These are phyloP conservation scores for Ophiosphaerella korrae DNA, from an alignment of 2,329 filamentous ascomycete genomes.

Conservation along the genomic window DNA sequence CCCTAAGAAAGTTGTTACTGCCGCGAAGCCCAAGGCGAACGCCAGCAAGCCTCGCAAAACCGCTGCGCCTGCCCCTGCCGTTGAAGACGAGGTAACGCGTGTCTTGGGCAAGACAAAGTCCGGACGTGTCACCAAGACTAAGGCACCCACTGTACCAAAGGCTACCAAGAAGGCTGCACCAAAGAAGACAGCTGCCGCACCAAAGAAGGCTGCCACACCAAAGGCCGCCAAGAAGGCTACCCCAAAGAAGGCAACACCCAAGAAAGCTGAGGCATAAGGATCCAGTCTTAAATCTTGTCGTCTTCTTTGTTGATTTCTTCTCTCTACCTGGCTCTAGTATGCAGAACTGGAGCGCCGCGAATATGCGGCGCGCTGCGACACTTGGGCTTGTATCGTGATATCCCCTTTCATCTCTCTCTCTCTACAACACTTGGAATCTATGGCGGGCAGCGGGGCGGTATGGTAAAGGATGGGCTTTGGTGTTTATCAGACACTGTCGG, in stretches of 20 bases:
- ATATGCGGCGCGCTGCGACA: too few relatives aligned
- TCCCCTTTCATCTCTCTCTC: slow-evolving; percentile 37
- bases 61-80: slow-evolving; percentile 60
- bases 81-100: slow-evolving; percentile 69
- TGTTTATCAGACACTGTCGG: slow-evolving; percentile 22
- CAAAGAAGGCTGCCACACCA: slow-evolving; percentile 48
- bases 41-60: slow-evolving; percentile 56
- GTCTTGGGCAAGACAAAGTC: slow-evolving; percentile 83
- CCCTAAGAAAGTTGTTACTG: slow-evolving; percentile 34
- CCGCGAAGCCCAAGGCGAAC: slow-evolving; percentile 51
- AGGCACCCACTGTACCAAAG: slow-evolving; percentile 47
- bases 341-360: slow-evolving; percentile 8
- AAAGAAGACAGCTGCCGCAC: slow-evolving; percentile 39
- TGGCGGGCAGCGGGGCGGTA: slow-evolving; percentile 9
- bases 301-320: slow-evolving; percentile 35
- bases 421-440: slow-evolving; percentile 18
- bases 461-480: slow-evolving; percentile 17
- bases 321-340: slow-evolving; percentile 18
- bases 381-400: slow-evolving; percentile 36
- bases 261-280: slow-evolving; percentile 45
- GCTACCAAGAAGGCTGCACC: slow-evolving; percentile 13
- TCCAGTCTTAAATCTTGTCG: slow-evolving; percentile 10
- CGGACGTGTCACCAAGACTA: slow-evolving; percentile 78
- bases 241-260: slow-evolving; percentile 53
- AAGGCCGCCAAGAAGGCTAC: slow-evolving; percentile 53